Evolutionary conservation across 2,329 filamentous ascomycete genomes (phyloP), one percentile per base, ranked within the genome.

Genomic region (Cadophora luteo-olivacea): DNA sequence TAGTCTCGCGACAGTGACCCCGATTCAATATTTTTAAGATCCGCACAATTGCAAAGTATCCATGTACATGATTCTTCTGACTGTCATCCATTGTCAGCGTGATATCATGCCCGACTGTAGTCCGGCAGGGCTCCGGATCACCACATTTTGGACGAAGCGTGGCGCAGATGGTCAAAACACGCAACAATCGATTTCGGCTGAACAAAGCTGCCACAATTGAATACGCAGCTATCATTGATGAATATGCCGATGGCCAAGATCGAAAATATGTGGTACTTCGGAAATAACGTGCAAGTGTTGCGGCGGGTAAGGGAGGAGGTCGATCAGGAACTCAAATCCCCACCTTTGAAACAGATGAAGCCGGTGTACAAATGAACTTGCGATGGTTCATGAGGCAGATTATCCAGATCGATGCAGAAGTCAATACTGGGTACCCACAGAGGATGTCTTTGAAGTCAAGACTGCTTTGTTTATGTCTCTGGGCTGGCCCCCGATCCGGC

Each of bases 201-300:
- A 16, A 4, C 33, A 54, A 55, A 55, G 3, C 16, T 55, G 11
- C n/a, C 16, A 11, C 11, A 29, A 32, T 4, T 4, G 32, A 41
- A 32, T 54, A 11, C n/a, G 5, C 14, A 16, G 7, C 22, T 25
- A 14, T 7, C 19, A 19, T 11, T 14, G 16, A 55, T 22, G 19
- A 45, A 38, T 41, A 41, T 25, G 8, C 22, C 33, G 33, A 54
- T 16, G 9, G 2, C n/a, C 2, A 36, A 55, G 24, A 22, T 12
- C 8, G n/a, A 25, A 55, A 41, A 54, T 45, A 12, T 4, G 2
- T 25, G 14, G 8, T 5, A 25, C 1, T 32, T 41, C 38, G 19
- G 29, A 19, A 57, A 49, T 58, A 65, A 57, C 63, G 25, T 65
- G 12, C 36, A 65, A 65, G 63, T 65, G 63, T 65, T n/a, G 16